phyloP scores from a whole-genome alignment of 1,139 yeast genomes.

The Geotrichum siamense region DNA sequence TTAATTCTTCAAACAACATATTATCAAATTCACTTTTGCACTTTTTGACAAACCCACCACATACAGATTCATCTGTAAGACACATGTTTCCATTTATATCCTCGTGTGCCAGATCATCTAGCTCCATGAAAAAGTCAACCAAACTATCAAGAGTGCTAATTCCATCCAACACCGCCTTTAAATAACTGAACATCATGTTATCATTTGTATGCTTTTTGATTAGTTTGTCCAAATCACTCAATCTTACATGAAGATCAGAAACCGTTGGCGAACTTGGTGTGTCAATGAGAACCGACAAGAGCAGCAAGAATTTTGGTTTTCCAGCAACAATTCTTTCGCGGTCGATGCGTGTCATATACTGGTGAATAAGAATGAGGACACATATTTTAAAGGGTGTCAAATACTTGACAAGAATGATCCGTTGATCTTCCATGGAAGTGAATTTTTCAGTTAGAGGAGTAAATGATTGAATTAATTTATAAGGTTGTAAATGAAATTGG shows the following conservation, averaged over 20 bases:
- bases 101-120: background rate
- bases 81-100: background rate
- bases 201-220: background rate
- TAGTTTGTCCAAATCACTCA: background rate
- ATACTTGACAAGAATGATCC: slow-evolving; percentile 1
- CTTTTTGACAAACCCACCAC: slow-evolving; percentile 4
- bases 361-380: background rate
- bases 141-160: background rate
- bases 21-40: background rate
- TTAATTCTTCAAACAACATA: background rate
- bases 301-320: background rate
- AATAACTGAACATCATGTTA: background rate
- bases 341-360: background rate
- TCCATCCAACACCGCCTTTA: background rate
- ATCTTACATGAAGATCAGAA: background rate
- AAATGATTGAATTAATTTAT: no score
- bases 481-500: no score
- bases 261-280: background rate
- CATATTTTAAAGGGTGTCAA: slow-evolving; percentile 3
- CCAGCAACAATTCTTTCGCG: background rate
- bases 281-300: slow-evolving; percentile 2
- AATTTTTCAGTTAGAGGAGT: no score
- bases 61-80: background rate
- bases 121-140: background rate
- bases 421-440: background rate